Base-by-base conservation (phyloP, 2,329 filamentous ascomycete species). In the Magnaporthiopsis poae region DNA sequence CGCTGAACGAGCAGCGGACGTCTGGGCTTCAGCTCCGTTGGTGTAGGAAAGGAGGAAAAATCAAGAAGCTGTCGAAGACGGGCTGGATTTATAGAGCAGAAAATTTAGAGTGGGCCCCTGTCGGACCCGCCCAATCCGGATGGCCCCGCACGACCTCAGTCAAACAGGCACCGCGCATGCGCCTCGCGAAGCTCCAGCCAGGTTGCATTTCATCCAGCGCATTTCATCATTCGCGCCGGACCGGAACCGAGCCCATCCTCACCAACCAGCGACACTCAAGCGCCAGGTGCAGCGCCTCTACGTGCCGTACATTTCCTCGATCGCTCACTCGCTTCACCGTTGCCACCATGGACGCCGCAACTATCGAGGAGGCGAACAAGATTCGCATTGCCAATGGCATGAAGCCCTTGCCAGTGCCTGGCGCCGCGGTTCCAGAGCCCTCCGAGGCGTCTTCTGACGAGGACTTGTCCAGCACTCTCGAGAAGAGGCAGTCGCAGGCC, bases 291-390 rank as follows among this genome's bases (percentile, higher is more conserved):
- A 56, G 8, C 18, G 9, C 46, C n/a, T 18, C 46, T 3, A n/a
- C 9, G 9, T 25, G 2, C n/a, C 21, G 46, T n/a, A 9, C 2
- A 1, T n/a, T 56, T 3, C 9, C 9, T 11, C 7, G 46, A 11
- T 5, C 21, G n/a, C 5, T 4, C 7, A 3, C 31, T 31, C 31
- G 31, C 46, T 8, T 5, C 8, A 7, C 46, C 46, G 46, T 65
- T 63, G 68, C 63, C 72, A 79, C 71, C 62, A 87, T 87, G 81
- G 86, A 88, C 76, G 81, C 87, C 72, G 86, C 91, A 61, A 89
- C 90, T 35, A 93, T 98, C 74, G 91, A 96, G 78, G 92, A 97
- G 83, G 92, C 91, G 71, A 98, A 98, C 80, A 90, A 93, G 75
- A 89, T 97, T 74, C 92, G 94, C 73, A 83, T 89, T 72, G 91